phyloP scores from a whole-genome alignment of 2,329 filamentous ascomycete species.

The Falciphora oryzae region DNA sequence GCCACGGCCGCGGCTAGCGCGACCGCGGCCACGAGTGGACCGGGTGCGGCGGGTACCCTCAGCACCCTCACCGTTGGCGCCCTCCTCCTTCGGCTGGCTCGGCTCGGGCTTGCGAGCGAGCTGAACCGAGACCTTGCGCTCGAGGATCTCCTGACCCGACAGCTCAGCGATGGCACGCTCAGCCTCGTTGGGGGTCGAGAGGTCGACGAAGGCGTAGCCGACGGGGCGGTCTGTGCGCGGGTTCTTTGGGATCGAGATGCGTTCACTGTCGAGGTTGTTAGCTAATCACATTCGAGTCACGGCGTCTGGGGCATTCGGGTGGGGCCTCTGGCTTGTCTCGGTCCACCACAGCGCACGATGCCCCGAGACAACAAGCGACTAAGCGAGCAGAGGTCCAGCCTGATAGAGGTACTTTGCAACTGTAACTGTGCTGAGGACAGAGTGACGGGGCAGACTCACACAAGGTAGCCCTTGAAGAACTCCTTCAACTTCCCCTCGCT shows the following conservation, averaged over 20 bases:
- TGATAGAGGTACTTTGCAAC: not conserved
- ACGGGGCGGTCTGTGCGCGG: conserved; percentile 97
- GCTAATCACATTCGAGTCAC: not conserved
- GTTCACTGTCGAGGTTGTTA: conserved; percentile 60
- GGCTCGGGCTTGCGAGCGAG: conserved; percentile 95
- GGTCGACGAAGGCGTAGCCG: conserved; percentile 97
- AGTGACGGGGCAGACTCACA: conserved; percentile 61
- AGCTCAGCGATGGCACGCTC: conserved; percentile 93
- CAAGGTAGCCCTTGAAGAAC: conserved; percentile 99
- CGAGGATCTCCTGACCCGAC: conserved; percentile 94
- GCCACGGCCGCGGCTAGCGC: conserved; percentile 60
- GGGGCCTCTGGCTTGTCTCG: not conserved
- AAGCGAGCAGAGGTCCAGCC: not conserved
- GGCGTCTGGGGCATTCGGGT: not conserved
- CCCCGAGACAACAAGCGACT: not conserved
- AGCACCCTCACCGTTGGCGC: conserved; percentile 67
- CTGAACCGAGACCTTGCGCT: conserved; percentile 98
- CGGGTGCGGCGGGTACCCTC: conserved; percentile 59
- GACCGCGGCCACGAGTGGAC: conserved; percentile 61
- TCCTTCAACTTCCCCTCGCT: conserved; percentile 99
- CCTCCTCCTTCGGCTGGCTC: conserved; percentile 40
- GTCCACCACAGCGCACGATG: not conserved
- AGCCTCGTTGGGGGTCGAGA: conserved; percentile 89
- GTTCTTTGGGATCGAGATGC: conserved; percentile 98
- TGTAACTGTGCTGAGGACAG: no score